phyloP scores from a whole-genome alignment of 1,284 basidiomycete genomes.

The Cryptococcus hybrid region DNA sequence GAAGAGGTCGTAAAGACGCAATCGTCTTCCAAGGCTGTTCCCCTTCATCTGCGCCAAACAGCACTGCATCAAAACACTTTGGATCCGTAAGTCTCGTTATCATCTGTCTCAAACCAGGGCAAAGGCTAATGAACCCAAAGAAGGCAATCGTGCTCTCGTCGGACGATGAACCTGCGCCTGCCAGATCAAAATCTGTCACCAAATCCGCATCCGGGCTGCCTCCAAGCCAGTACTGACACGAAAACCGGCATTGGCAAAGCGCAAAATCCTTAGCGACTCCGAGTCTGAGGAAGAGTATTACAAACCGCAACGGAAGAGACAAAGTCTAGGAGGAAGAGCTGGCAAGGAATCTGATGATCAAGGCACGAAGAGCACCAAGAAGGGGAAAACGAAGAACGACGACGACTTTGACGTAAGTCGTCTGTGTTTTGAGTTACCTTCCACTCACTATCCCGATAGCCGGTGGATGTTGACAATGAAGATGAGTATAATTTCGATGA shows the following conservation, averaged over 20 bases:
- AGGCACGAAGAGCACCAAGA: too few species aligned
- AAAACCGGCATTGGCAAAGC: slow-evolving; percentile 9
- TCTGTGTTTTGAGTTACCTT: background rate
- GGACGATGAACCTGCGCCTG: slow-evolving; percentile 3
- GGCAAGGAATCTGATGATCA: background rate
- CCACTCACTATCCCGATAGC: background rate
- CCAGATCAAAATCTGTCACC: background rate
- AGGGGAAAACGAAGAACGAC: too few species aligned
- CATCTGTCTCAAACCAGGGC: background rate
- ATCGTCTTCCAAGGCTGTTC: slow-evolving; percentile 9
- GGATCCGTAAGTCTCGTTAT: slow-evolving; percentile 11
- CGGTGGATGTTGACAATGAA: slow-evolving; percentile 6
- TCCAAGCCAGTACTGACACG: slow-evolving; percentile 1
- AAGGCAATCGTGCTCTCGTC: slow-evolving; percentile 15
- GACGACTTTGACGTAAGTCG: background rate
- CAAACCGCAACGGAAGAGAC: slow-evolving; percentile 41
- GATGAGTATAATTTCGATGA: slow-evolving; percentile 21
- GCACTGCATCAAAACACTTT: slow-evolving; percentile 37
- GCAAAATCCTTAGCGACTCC: slow-evolving; percentile 14
- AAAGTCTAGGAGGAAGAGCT: slow-evolving; percentile 18
- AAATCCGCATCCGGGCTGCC: slow-evolving; percentile 2
- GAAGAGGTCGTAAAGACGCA: slow-evolving; percentile 14
- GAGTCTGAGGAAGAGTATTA: slow-evolving; percentile 29
- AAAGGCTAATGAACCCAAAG: background rate
- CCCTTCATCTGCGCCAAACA: background rate